phyloP scores from a whole-genome alignment of 208 protist species.

The Leishmania braziliensis region DNA sequence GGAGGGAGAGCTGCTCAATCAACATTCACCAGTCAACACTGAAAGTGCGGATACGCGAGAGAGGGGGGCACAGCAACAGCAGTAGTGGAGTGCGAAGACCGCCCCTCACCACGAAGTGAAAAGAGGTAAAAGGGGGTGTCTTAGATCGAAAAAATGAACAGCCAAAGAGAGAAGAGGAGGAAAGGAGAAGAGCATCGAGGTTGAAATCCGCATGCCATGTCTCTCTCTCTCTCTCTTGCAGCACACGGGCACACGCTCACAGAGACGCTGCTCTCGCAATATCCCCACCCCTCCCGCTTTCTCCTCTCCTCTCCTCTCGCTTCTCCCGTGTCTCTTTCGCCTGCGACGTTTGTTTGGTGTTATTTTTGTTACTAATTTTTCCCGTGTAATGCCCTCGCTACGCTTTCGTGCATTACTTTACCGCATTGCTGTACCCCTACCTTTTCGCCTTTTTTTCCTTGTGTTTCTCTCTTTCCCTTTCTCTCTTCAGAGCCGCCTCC shows the following conservation, averaged over 20 bases:
- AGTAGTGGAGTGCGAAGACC: neutral
- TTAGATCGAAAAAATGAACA: neutral
- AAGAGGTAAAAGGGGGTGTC: neutral
- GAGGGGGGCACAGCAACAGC: neutral
- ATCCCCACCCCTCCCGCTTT: no score
- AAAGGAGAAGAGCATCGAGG: neutral
- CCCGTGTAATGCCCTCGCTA: neutral
- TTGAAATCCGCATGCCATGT: neutral
- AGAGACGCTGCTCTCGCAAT: neutral
- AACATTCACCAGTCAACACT: neutral
- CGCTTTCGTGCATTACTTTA: neutral
- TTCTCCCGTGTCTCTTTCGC: no score
- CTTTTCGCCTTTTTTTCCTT: no score
- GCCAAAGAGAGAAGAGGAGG: neutral
- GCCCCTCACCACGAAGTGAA: neutral
- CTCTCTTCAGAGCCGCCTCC: neutral
- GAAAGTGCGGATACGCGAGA: neutral
- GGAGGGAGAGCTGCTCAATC: neutral
- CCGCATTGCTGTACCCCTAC: neutral
- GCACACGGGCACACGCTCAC: neutral
- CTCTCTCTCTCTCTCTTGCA: neutral
- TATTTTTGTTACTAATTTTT: neutral
- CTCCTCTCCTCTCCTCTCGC: no score
- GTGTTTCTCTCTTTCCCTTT: constrained; percentile 4
- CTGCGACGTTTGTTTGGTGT: no score